Conservation (phyloP, 768 basidiomycete species). For the Lenzites betulinus region DNA sequence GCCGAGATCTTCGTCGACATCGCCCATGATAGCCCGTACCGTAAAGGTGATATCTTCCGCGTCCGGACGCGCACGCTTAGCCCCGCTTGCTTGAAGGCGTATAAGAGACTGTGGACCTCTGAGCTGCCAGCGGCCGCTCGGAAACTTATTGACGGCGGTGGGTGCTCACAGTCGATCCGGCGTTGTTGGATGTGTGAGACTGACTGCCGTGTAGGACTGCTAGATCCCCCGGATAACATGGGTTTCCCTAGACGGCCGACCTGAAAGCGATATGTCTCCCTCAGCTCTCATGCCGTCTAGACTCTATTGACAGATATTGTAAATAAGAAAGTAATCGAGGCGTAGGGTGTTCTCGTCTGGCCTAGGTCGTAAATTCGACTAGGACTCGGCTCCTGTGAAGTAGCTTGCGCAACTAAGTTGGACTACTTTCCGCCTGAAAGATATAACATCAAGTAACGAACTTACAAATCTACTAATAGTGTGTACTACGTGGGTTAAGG, state of each 20-base stretch:
- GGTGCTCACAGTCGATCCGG: not conserved
- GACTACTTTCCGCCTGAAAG: too few relatives aligned
- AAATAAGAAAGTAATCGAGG: too few relatives aligned
- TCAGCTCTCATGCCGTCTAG: too few relatives aligned
- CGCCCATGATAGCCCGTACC: not conserved
- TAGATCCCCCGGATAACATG: slow-evolving; percentile 1
- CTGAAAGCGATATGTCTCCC: too few relatives aligned
- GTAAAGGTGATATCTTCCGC: slow-evolving; percentile 5
- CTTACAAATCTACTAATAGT: too few relatives aligned
- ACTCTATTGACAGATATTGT: too few relatives aligned
- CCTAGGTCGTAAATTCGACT: too few relatives aligned
- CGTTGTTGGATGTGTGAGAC: not conserved
- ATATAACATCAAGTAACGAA: too few relatives aligned
- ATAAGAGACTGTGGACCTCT: not conserved
- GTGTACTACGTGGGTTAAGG: too few relatives aligned
- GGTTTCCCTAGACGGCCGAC: not conserved
- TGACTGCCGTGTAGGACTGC: not conserved
- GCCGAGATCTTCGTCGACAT: slow-evolving; percentile 16
- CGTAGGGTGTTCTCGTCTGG: too few relatives aligned
- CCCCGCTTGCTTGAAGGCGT: slow-evolving; percentile 3
- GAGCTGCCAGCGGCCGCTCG: not conserved
- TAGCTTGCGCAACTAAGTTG: too few relatives aligned
- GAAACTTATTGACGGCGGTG: not conserved
- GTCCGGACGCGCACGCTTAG: slow-evolving; percentile 4
- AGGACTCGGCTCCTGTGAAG: too few relatives aligned